phyloP scores from a whole-genome alignment of 345 rosid genomes.

The Gossypium herbaceum region DNA sequence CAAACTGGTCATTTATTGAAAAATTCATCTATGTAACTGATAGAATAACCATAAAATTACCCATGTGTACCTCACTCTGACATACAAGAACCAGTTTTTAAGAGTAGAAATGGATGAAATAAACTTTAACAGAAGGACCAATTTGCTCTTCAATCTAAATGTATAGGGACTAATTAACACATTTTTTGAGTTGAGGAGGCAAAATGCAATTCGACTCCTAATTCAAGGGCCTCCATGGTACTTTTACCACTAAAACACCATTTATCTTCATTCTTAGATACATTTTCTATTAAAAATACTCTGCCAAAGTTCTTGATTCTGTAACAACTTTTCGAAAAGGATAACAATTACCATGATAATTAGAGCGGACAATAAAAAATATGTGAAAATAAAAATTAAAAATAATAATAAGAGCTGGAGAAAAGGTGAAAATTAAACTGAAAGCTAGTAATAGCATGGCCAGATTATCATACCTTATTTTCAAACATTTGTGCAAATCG shows the following conservation, averaged over 20 bases:
- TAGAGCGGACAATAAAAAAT: not conserved
- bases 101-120: no score
- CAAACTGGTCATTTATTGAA: no score
- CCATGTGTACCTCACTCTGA: no score
- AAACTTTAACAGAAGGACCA: no score
- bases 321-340: not conserved
- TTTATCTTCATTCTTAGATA: not conserved
- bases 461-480: slow-evolving; percentile 47
- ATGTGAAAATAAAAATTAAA: not conserved
- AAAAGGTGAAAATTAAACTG: not conserved
- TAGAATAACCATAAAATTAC: no score
- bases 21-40: no score
- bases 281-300: not conserved
- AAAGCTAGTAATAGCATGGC: not conserved
- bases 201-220: no score
- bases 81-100: no score
- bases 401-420: not conserved
- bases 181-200: no score
- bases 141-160: no score
- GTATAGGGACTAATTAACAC: no score
- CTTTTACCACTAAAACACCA: not conserved
- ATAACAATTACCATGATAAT: not conserved
- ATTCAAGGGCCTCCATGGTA: no score
- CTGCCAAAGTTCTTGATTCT: not conserved
- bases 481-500: slow-evolving; percentile 55